phyloP scores from a whole-genome alignment of 2,329 filamentous ascomycete genomes.

The Penicillium sp. region DNA sequence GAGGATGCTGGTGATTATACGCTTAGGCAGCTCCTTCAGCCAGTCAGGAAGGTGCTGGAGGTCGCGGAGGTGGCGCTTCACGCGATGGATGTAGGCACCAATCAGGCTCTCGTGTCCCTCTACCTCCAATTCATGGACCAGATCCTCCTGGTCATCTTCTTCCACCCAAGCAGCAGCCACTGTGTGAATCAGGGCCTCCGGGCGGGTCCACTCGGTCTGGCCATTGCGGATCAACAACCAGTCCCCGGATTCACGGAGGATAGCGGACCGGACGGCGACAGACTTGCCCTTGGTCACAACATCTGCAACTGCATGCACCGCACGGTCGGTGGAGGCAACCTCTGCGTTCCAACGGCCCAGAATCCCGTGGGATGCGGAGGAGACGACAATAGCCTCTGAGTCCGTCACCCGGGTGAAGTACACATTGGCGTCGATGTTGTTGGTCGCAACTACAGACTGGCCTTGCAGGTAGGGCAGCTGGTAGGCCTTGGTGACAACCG shows the following conservation, averaged over 20 bases:
- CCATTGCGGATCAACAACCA: constrained; percentile 87
- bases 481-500: constrained; percentile 73
- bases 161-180: constrained; percentile 80
- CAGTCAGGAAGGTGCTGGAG: constrained; percentile 72
- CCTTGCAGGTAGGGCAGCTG: constrained; percentile 71
- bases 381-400: constrained; percentile 71
- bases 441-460: constrained; percentile 74
- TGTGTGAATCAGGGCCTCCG: constrained; percentile 79
- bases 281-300: constrained; percentile 72
- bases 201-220: constrained; percentile 74
- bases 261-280: constrained; percentile 76
- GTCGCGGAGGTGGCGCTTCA: constrained; percentile 79
- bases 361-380: constrained; percentile 74
- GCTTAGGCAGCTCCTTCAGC: constrained; percentile 67
- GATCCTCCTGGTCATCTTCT: constrained; percentile 68
- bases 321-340: constrained; percentile 45
- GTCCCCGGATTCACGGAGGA: constrained; percentile 66
- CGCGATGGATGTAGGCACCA: constrained; percentile 82
- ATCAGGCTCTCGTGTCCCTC: constrained; percentile 82
- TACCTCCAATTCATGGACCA: constrained; percentile 78
- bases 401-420: constrained; percentile 84
- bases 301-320: constrained; percentile 74
- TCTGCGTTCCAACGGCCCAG: constrained; percentile 72
- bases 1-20: constrained; percentile 66
- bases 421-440: constrained; percentile 75